phyloP scores from a whole-genome alignment of 306 rosid genomes.

The Macrotyloma uniflorum region DNA sequence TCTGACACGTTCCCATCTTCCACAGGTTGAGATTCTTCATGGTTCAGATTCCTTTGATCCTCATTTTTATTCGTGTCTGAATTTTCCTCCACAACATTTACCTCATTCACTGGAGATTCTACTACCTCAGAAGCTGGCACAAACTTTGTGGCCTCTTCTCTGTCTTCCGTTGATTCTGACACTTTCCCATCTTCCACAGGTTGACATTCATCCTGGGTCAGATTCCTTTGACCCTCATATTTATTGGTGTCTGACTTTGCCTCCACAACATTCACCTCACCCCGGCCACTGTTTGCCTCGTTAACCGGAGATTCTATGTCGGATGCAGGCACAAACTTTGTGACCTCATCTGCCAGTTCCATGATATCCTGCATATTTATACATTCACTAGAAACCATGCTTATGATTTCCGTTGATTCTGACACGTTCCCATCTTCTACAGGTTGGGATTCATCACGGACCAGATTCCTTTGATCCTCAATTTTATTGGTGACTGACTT shows the following conservation, averaged over 20 bases:
- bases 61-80: slow-evolving; percentile 48
- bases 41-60: slow-evolving; percentile 41
- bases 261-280: slow-evolving; percentile 42
- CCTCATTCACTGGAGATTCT: slow-evolving; percentile 36
- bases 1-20: slow-evolving; percentile 43
- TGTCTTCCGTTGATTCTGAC: slow-evolving; percentile 16
- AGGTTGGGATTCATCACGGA: slow-evolving; percentile 50
- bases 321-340: too few relatives aligned
- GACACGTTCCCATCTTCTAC: slow-evolving; percentile 43
- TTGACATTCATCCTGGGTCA: slow-evolving; percentile 48
- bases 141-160: too few relatives aligned
- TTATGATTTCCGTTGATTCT: neutral
- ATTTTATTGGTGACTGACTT: slow-evolving; percentile 48
- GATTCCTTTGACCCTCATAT: slow-evolving; percentile 43
- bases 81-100: slow-evolving; percentile 11
- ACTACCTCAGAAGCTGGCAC: too few relatives aligned
- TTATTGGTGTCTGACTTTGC: slow-evolving; percentile 47
- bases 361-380: too few relatives aligned
- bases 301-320: neutral
- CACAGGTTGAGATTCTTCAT: slow-evolving; percentile 51
- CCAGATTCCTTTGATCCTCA: slow-evolving; percentile 43
- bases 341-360: too few relatives aligned
- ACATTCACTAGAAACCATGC: too few relatives aligned
- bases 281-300: slow-evolving; percentile 64
- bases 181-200: slow-evolving; percentile 44